Percentiles rank a stretch among this genome's conserved stretches.
These are phyloP conservation scores for Raffaelea ambrosiae DNA, from an alignment of 2,329 filamentous ascomycete genomes.

Conservation along the genomic window DNA sequence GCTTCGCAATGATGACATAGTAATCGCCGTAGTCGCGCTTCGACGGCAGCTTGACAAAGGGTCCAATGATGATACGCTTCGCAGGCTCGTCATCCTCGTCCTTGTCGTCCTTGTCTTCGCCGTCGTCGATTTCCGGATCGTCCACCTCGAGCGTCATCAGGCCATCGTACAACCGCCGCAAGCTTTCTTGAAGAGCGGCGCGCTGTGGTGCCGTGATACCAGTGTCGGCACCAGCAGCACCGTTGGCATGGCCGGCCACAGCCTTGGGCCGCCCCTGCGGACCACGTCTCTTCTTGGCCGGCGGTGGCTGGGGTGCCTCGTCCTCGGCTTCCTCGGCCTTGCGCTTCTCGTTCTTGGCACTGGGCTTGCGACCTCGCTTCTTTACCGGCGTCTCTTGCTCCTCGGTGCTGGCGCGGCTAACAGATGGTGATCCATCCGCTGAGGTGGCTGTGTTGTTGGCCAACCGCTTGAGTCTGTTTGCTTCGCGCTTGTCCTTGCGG, in stretches of 20 bases:
- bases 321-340: constrained; percentile 76
- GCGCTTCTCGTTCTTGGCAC: constrained; percentile 69
- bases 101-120: constrained; percentile 32
- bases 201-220: constrained; percentile 63
- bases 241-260: constrained; percentile 21
- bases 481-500: constrained; percentile 68
- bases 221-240: constrained; percentile 28
- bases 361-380: constrained; percentile 78
- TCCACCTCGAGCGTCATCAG: constrained; percentile 81
- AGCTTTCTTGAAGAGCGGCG: constrained; percentile 66
- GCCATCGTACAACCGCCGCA: constrained; percentile 68
- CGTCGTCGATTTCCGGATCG: constrained; percentile 49
- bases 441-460: constrained; percentile 21
- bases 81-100: constrained; percentile 49
- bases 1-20: constrained; percentile 83
- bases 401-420: constrained; percentile 77
- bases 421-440: constrained; percentile 63
- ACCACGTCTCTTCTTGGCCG: constrained; percentile 69
- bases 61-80: constrained; percentile 80
- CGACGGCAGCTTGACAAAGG: constrained; percentile 84
- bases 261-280: constrained; percentile 63
- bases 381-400: constrained; percentile 67
- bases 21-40: constrained; percentile 91
- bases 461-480: constrained; percentile 61
- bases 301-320: constrained; percentile 65